phyloP scores from a whole-genome alignment of 1,139 yeast genomes.

The Suhomyces guaymorum region DNA sequence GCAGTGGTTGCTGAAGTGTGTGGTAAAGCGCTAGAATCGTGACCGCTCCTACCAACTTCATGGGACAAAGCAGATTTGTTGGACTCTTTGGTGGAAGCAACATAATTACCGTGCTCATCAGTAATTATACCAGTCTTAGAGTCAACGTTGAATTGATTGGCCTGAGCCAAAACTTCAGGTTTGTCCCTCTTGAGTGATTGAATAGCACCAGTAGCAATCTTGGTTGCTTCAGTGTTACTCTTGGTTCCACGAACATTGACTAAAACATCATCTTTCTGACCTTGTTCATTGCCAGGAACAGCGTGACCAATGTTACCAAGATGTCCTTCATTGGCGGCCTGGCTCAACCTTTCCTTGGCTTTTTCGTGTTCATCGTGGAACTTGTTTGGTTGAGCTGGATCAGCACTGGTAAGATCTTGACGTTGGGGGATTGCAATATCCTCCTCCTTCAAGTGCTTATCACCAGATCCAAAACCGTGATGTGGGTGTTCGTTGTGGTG shows the following conservation, averaged over 20 bases:
- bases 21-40: too few relatives aligned
- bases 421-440: constrained; percentile 7
- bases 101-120: constrained; percentile 28
- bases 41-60: not conserved
- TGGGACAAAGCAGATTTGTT: constrained; percentile 1
- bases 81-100: constrained; percentile 2
- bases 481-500: not conserved
- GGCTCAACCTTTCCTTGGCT: constrained; percentile 17
- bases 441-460: constrained; percentile 7
- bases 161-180: constrained; percentile 26
- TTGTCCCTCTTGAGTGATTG: constrained; percentile 25
- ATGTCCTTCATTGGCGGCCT: constrained; percentile 19
- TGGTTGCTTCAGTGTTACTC: constrained; percentile 29
- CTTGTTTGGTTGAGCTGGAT: constrained; percentile 11
- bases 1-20: too few relatives aligned
- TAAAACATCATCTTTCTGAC: constrained; percentile 17
- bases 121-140: constrained; percentile 33
- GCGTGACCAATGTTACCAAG: constrained; percentile 16
- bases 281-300: not conserved
- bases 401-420: constrained; percentile 9
- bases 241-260: constrained; percentile 36
- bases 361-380: constrained; percentile 19
- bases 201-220: constrained; percentile 34
- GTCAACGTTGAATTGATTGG: constrained; percentile 33
- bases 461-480: constrained; percentile 10